Percentiles rank a stretch among this genome's conserved stretches.
Conservation (phyloP, 2,329 filamentous ascomycete species). For the Fusarium falciforme region DNA sequence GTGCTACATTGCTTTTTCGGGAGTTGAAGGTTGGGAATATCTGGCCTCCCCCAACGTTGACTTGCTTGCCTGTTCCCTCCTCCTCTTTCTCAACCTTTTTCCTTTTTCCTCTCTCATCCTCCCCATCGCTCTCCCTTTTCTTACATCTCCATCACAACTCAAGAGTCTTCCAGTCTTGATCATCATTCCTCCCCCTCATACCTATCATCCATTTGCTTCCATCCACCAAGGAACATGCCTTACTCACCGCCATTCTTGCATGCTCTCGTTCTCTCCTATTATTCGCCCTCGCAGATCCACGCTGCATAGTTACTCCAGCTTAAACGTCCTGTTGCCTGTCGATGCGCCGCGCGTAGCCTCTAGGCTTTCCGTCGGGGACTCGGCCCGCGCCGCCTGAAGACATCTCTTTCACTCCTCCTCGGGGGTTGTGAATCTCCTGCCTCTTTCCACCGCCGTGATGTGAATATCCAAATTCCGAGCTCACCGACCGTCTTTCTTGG, state of each 20-base stretch:
- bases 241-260: conserved; percentile 22
- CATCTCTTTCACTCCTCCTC: conserved; percentile 66
- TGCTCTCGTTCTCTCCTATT: conserved; percentile 2
- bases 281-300: conserved; percentile 20
- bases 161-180: conserved; percentile 1
- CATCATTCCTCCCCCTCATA: neutral
- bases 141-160: neutral
- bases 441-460: conserved; percentile 55
- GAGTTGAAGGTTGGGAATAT: conserved; percentile 2
- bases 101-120: neutral
- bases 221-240: neutral
- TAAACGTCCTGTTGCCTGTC: conserved; percentile 58
- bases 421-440: conserved; percentile 63
- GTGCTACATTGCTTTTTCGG: neutral
- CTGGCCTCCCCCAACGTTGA: neutral
- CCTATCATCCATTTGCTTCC: neutral
- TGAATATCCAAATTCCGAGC: conserved; percentile 61
- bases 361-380: conserved; percentile 63
- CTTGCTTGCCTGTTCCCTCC: neutral
- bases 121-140: neutral
- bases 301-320: conserved; percentile 41
- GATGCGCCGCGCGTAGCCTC: conserved; percentile 59
- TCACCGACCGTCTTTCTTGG: conserved; percentile 58
- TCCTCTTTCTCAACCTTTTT: conserved; percentile 1
- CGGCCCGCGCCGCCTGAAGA: conserved; percentile 62